Evolutionary conservation across 2,329 filamentous ascomycete species (phyloP).

Genomic region (Fusarium sp.): DNA sequence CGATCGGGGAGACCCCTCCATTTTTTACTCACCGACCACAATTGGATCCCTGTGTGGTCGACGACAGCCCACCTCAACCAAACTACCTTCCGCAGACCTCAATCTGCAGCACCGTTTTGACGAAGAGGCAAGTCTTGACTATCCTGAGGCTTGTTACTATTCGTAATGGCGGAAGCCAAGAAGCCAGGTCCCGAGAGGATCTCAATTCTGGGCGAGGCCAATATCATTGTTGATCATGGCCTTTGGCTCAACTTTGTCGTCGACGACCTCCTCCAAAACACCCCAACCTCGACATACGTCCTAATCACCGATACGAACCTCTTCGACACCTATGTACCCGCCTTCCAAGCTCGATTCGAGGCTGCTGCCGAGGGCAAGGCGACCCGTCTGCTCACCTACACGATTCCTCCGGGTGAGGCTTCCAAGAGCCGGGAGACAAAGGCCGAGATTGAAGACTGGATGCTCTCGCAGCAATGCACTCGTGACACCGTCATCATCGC

Average conservation of each 20-base stretch:
- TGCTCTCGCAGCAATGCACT: slow-evolving; percentile 91
- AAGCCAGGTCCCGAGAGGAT: slow-evolving; percentile 68
- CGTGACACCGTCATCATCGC: slow-evolving; percentile 95
- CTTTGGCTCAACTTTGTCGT: slow-evolving; percentile 88
- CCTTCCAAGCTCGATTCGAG: slow-evolving; percentile 68
- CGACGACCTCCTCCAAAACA: slow-evolving; percentile 80
- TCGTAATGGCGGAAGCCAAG: slow-evolving; percentile 43
- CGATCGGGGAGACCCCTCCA: slow-evolving; percentile 32
- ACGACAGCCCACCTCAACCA: slow-evolving; percentile 8
- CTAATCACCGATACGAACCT: slow-evolving; percentile 98
- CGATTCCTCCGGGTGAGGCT: slow-evolving; percentile 89
- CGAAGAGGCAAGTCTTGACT: slow-evolving; percentile 16
- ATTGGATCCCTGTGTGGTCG: slow-evolving; percentile 10
- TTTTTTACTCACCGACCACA: slow-evolving; percentile 26
- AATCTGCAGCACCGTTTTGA: slow-evolving; percentile 6
- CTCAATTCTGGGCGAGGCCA: slow-evolving; percentile 86
- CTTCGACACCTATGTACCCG: slow-evolving; percentile 80
- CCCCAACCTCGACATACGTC: slow-evolving; percentile 91
- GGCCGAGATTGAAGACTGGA: slow-evolving; percentile 97
- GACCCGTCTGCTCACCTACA: slow-evolving; percentile 84
- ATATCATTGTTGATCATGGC: slow-evolving; percentile 91
- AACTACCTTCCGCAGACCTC: slow-evolving; percentile 2
- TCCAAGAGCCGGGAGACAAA: slow-evolving; percentile 96
- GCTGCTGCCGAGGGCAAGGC: slow-evolving; percentile 41
- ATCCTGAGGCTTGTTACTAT: slow-evolving; percentile 12